Evolutionary conservation across 768 basidiomycete species (phyloP), one percentile per base, ranked within the genome.

Genomic region (Phlebiopsis gigantea): DNA sequence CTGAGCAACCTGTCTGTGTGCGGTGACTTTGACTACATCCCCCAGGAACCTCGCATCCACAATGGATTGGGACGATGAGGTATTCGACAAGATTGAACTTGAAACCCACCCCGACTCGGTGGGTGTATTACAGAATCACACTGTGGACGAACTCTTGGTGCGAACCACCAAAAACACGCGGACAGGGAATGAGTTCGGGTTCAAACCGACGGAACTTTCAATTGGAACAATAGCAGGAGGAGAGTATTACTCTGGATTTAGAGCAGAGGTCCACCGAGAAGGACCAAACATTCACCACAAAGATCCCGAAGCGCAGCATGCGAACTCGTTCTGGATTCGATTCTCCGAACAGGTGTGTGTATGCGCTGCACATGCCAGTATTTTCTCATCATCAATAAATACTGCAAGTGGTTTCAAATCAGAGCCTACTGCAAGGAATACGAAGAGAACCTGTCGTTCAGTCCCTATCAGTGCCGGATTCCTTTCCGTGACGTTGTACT

Each of bases 261-360:
- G 31, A 5, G 24, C 45, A 17, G 12, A 6, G 2, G 51, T 58
- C n/a, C n/a, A 58, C 4, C 57, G 57, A 4, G 34, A 43, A 10
- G 57, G 57, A 1, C 14, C 25, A 17, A 26, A 49, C 22, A 49
- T 58, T 8, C 51, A 53, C 4, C 15, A 48, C 8, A 25, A 6
- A 1, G 25, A 49, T 1, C 24, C 15, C 5, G 25, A 51, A 29
- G 3, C 46, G 12, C 45, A 28, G 17, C 34, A 39, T 39, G 47
- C 54, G 1, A 60, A 48, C 39, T 56, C 58, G 12, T 55, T 60
- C 21, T 60, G 58, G 58, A 51, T 60, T 25, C 48, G 58, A 1
- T 60, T 56, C 30, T 2, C 21, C 3, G 49, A 56, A 29, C 39
- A 60, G 58, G 58, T 60, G 15, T 44, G 21, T 4, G 4, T 26